phyloP scores from a whole-genome alignment of 441 rosid genomes.

The Pelargonium fulgidum region DNA sequence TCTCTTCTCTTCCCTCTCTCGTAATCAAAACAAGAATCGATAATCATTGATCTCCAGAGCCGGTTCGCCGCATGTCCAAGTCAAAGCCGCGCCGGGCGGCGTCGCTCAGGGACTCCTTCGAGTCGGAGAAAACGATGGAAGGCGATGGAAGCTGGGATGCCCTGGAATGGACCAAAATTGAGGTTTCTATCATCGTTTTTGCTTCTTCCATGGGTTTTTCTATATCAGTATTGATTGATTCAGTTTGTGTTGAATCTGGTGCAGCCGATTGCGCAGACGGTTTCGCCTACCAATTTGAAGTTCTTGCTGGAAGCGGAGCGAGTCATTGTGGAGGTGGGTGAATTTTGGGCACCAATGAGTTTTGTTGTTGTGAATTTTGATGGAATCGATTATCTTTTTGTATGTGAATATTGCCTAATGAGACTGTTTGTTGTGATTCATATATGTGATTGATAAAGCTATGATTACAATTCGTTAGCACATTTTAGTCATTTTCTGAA shows the following conservation, averaged over 20 bases:
- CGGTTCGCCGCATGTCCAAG: slow-evolving; percentile 37
- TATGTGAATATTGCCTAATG: too few relatives aligned
- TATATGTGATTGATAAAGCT: too few relatives aligned
- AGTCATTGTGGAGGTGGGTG: slow-evolving; percentile 50
- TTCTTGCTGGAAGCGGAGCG: slow-evolving; percentile 71
- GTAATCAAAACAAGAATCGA: slow-evolving; percentile 1
- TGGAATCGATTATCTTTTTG: too few relatives aligned
- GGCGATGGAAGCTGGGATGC: slow-evolving; percentile 75
- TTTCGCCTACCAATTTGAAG: slow-evolving; percentile 46
- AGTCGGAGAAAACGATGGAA: slow-evolving; percentile 54
- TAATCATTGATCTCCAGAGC: not conserved
- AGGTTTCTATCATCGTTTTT: slow-evolving; percentile 31
- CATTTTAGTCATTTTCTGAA: too few relatives aligned
- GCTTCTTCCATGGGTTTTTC: slow-evolving; percentile 19
- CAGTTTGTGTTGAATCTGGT: slow-evolving; percentile 5
- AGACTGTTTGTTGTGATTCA: too few relatives aligned
- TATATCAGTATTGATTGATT: not conserved
- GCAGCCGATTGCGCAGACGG: slow-evolving; percentile 46
- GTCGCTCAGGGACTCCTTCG: slow-evolving; percentile 43
- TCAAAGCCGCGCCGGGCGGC: slow-evolving; percentile 40
- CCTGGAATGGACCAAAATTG: slow-evolving; percentile 77
- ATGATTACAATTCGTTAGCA: too few relatives aligned
- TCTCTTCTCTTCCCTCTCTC: not conserved
- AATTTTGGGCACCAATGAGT: too few relatives aligned
- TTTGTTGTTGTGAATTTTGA: too few relatives aligned